phyloP scores from a whole-genome alignment of 2,329 filamentous ascomycete species.

The Colletotrichum viniferum region DNA sequence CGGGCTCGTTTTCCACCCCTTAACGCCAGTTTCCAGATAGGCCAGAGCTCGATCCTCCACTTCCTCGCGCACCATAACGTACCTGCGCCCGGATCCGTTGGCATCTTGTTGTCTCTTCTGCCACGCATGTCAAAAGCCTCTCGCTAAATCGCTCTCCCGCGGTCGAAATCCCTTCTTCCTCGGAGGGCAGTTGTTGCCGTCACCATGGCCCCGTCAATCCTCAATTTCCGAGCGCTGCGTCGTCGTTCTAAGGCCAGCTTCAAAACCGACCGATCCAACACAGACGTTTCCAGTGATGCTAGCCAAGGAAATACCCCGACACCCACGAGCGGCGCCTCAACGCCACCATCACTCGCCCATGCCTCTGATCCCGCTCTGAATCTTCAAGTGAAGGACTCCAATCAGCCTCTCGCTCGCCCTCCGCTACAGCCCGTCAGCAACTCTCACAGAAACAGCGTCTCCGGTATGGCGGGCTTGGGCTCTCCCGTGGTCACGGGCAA shows the following conservation, averaged over 20 bases:
- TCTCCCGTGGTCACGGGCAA: constrained; percentile 59
- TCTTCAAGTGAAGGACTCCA: constrained; percentile 59
- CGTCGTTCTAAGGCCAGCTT: constrained; percentile 79
- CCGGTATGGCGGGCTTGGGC: constrained; percentile 66
- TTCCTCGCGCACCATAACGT: neutral
- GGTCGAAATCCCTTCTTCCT: neutral
- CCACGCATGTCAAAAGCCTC: neutral
- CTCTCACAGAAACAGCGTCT: constrained; percentile 66
- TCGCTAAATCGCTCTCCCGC: neutral
- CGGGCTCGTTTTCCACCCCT: neutral
- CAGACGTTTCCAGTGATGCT: constrained; percentile 64
- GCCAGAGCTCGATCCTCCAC: neutral
- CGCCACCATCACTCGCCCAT: constrained; percentile 74
- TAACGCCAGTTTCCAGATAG: neutral
- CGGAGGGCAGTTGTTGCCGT: constrained; percentile 8
- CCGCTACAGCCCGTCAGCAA: constrained; percentile 40
- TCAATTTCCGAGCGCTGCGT: constrained; percentile 73
- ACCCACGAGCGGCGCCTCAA: constrained; percentile 71
- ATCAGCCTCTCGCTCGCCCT: constrained; percentile 35
- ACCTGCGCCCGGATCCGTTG: neutral
- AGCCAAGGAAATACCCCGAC: constrained; percentile 66
- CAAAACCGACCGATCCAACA: constrained; percentile 61
- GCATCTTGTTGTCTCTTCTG: neutral
- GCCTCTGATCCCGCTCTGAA: constrained; percentile 70
- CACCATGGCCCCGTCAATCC: constrained; percentile 67